Evolutionary conservation across 2,329 filamentous ascomycete species (phyloP), one percentile per base, ranked within the genome.

Genomic region (Leptographium procerum): DNA sequence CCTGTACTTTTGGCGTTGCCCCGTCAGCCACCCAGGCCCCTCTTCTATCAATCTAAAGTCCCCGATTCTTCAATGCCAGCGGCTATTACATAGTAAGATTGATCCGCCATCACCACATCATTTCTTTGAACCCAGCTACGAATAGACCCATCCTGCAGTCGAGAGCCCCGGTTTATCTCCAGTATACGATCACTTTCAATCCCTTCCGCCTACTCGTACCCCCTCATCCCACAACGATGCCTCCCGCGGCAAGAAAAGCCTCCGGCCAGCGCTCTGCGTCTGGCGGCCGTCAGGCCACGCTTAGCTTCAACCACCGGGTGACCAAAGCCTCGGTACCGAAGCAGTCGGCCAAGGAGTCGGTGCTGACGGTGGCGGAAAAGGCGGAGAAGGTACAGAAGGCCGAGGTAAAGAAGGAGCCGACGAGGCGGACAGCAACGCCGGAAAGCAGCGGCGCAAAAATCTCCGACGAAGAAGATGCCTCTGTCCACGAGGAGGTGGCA

Each of bases 281-380:
- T 19, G 69, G 67, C 63, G 66, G 68, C 60, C 79, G 76, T 66
- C 81, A 84, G 63, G 76, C 78, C 10, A 83, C 78, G 43, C 74
- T 83, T 60, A 82, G 77, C 67, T 84, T 84, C 72, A 76, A 80
- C 64, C 77, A 77, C 67, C 73, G 73, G 48, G 78, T 84, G 52
- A 83, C 80, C 59, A 84, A 84, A 67, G 28, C 61, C 7, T 69
- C 74, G 3, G 72, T 75, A 4, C 69, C 76, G 28, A 77, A 76
- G 63, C 60, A 51, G 24, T 71, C 77, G 24, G 67, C 65, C 62
- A 81, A 81, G 65, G 75, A 76, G 64, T 68, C 72, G n/a, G 64
- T 71, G 28, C 59, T 70, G 33, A 36, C 63, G 45, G 63, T 56
- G 13, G 40, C 52, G 55, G 50, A 53, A 26, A 14, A n/a, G 22